Evolutionary conservation across 2,329 filamentous ascomycete species (phyloP).

Genomic region (Davidsoniella virescens): DNA sequence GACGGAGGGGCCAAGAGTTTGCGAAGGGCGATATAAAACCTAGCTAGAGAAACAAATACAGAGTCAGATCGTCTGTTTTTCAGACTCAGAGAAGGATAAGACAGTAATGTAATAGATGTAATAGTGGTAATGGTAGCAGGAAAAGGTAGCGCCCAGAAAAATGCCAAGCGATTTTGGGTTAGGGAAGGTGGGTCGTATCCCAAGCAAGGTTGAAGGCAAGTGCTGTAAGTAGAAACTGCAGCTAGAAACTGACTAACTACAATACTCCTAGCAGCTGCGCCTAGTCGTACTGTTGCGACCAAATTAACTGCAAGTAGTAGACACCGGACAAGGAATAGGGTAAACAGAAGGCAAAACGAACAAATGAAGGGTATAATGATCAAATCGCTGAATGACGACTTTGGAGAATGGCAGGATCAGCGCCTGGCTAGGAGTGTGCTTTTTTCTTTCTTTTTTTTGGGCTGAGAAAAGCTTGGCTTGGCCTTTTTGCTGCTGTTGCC

Average conservation of each 20-base stretch:
- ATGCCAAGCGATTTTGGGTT: constrained; percentile 4
- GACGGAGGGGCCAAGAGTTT: not conserved
- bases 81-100: not conserved
- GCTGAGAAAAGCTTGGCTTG: too few relatives aligned
- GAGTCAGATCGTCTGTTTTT: not conserved
- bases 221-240: constrained; percentile 1
- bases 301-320: not conserved
- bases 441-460: too few relatives aligned
- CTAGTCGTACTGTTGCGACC: too few relatives aligned
- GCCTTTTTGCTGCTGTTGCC: too few relatives aligned
- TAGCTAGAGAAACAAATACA: not conserved
- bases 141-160: constrained; percentile 1
- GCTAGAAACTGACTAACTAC: not conserved
- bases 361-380: too few relatives aligned
- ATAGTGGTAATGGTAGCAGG: not conserved
- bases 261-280: not conserved
- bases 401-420: too few relatives aligned
- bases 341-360: too few relatives aligned
- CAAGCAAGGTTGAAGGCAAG: not conserved
- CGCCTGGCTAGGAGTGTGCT: too few relatives aligned
- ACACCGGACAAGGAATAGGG: not conserved
- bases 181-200: constrained; percentile 3
- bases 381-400: too few relatives aligned
- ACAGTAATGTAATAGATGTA: not conserved
- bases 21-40: not conserved